Evolutionary conservation across 2,329 filamentous ascomycete species (phyloP), one percentile per base, ranked within the genome.

Genomic region (Sclerotinia subarctica): DNA sequence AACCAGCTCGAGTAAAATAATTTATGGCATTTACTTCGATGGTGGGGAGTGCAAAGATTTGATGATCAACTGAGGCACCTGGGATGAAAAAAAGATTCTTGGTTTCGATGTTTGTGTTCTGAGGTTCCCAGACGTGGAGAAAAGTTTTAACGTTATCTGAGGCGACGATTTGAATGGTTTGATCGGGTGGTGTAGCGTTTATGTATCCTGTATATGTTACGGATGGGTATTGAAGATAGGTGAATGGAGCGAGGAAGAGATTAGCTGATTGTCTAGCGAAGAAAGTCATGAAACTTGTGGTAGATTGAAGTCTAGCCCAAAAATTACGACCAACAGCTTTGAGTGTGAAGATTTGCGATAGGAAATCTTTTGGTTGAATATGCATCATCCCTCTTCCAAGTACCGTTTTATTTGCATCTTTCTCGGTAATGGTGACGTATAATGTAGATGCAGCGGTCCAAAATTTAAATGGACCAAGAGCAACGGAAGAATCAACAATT

Each of bases 11-110:
- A 3, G 82, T 85, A 75, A 90, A 85, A 77, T 88, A 88, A 74
- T 89, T 86, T 70, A 90, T 82, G 0, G 86, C 82, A 74, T 90
- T 89, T 70, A 82, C 83, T n/a, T 82, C 81, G 66, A 90, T 87
- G 2, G 87, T 89, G 2, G 87, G 86, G 38, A 88, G 79, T 0
- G 87, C 82, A 70, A 81, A 90, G 65, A 89, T 87, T 70, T 86
- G 83, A 72, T 90, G 85, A 74, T 89, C 85, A 0, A 90, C 87
- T 1, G 85, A 81, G 0, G 86, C 86, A 26, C 87, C 88, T 0
- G 87, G 86, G 56, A 90, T 81, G 80, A 90, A 83, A 69, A 90
- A 82, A 7, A 90, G 77, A 69, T 85, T 84, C 73, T 81, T 81
- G 11, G 80, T 76, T 24, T 79, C 75, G 29, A 80, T 73, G 1